Conservation (phyloP, 2,329 filamentous ascomycete genomes). For the Alternaria consortialis region DNA sequence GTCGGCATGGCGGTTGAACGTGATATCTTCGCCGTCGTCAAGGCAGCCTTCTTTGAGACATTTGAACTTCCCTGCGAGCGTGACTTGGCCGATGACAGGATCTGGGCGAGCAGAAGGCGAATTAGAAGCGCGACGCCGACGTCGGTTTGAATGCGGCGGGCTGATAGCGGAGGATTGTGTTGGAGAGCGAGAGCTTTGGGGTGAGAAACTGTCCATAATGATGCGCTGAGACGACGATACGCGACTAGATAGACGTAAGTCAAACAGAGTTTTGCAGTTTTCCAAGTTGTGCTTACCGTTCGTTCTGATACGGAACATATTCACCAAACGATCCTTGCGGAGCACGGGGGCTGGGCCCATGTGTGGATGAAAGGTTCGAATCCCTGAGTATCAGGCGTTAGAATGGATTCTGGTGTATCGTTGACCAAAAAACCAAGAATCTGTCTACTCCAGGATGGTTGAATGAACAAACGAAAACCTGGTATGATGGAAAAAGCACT, state of each 20-base stretch:
- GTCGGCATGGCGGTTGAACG: constrained; percentile 44
- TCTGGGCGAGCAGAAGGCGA: constrained; percentile 4
- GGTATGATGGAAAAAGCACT: background rate
- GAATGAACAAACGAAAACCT: fast-evolving
- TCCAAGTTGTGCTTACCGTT: background rate
- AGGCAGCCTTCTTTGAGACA: constrained; percentile 32
- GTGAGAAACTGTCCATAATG: background rate
- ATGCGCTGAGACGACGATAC: background rate
- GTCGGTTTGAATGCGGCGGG: background rate
- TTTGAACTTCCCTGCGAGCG: constrained; percentile 34
- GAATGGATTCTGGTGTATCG: background rate
- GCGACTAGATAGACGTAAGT: background rate
- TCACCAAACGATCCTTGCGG: background rate
- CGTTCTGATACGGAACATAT: background rate
- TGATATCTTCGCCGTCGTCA: constrained; percentile 10
- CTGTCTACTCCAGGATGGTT: no score
- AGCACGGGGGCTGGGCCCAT: background rate
- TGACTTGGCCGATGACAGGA: constrained; percentile 36
- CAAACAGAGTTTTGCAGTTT: no score
- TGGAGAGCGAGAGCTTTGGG: background rate
- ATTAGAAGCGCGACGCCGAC: background rate
- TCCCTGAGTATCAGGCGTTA: background rate
- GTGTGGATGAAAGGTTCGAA: background rate
- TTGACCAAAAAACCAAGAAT: background rate
- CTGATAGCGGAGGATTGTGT: background rate